These are phyloP conservation scores for Boletus smithii DNA, from an alignment of 1,284 basidiomycete species.

Conservation along the genomic window DNA sequence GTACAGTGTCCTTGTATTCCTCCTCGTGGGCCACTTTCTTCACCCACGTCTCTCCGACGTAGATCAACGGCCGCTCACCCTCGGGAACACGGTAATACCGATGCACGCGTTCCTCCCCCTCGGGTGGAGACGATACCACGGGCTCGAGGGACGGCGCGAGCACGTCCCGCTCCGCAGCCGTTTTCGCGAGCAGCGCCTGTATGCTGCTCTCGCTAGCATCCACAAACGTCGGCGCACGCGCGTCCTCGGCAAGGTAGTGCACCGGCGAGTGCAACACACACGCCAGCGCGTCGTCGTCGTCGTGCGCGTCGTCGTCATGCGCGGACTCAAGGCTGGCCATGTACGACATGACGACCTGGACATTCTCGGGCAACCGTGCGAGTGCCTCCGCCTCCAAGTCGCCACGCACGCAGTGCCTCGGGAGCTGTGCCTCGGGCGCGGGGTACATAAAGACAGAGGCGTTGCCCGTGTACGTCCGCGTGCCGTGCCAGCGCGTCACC, in stretches of 20 bases:
- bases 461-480: neutral
- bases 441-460: neutral
- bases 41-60: neutral
- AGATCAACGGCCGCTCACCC: neutral
- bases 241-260: neutral
- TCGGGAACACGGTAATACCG: neutral
- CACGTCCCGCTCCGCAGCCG: neutral
- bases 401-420: no score
- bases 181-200: neutral
- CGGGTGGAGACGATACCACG: neutral
- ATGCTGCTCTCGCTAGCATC: neutral
- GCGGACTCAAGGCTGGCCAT: no score
- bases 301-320: no score
- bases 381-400: no score
- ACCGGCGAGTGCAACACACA: neutral
- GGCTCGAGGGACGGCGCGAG: neutral
- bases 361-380: no score
- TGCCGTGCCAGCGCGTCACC: neutral
- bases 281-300: no score
- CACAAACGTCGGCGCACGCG: neutral
- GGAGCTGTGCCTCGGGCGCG: neutral
- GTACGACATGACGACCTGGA: no score
- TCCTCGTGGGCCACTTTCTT: neutral
- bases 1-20: no score
- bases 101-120: neutral